Percentiles rank a stretch among this genome's conserved stretches.
Evolutionary conservation across 2,329 filamentous ascomycete species (phyloP).

Genomic region (Myriosclerotinia scirpicola): DNA sequence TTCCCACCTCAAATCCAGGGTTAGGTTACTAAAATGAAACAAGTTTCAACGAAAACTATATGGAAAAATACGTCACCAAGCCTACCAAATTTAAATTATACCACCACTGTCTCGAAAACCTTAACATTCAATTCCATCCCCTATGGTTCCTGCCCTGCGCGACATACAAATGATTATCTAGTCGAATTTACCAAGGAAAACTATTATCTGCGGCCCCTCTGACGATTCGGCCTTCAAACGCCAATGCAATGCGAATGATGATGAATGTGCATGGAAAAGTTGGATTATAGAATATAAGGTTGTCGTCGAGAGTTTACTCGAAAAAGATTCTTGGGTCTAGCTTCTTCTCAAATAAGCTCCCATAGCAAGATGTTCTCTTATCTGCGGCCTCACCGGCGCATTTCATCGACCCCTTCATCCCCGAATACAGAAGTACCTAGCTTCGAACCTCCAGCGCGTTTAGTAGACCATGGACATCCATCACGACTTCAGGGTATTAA

Average conservation of each 20-base stretch:
- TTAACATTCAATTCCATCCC: not conserved
- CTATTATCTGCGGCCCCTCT: not conserved
- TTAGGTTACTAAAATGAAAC: conserved; percentile 5
- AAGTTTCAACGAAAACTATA: not conserved
- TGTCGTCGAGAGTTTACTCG: not conserved
- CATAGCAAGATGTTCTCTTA: conserved; percentile 40
- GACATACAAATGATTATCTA: not conserved
- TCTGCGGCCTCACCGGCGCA: conserved; percentile 41
- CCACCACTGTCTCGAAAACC: not conserved
- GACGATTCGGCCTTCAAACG: not conserved
- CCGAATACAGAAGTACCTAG: conserved; percentile 35
- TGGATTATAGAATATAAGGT: not conserved
- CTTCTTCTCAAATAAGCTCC: conserved; percentile 3
- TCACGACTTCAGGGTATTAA: conserved; percentile 33
- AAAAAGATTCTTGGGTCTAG: not conserved
- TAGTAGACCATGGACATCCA: conserved; percentile 36
- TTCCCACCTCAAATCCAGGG: not conserved
- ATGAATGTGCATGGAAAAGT: conserved; percentile 1
- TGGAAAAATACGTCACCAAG: conserved; percentile 4
- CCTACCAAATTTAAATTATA: not conserved
- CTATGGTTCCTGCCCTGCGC: conserved; percentile 2
- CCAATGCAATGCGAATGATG: conserved; percentile 6
- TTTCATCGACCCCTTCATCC: conserved; percentile 40
- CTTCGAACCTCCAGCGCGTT: conserved; percentile 35
- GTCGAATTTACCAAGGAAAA: not conserved